Conservation (phyloP, 805 yeast species). For the Tetrapisispora pingtungensis region DNA sequence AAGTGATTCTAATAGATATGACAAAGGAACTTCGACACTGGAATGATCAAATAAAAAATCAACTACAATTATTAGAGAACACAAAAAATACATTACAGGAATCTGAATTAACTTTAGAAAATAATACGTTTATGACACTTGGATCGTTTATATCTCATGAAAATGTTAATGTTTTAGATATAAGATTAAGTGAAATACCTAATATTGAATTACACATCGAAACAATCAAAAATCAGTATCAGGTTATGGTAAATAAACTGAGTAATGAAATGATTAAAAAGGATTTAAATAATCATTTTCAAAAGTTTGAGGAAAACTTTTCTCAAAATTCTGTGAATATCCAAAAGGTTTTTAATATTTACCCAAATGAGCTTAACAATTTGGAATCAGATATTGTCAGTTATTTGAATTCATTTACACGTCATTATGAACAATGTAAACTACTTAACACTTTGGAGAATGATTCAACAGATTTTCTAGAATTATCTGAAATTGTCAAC, state of each 20-base stretch:
- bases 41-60: slow-evolving; percentile 28
- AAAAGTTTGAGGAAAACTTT: slow-evolving; percentile 16
- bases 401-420: slow-evolving; percentile 59
- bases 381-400: slow-evolving; percentile 60
- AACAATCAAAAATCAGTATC: slow-evolving; percentile 24
- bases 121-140: slow-evolving; percentile 17
- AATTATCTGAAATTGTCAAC: slow-evolving; percentile 38
- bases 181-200: slow-evolving; percentile 29
- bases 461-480: slow-evolving; percentile 26
- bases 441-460: slow-evolving; percentile 26
- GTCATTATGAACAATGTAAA: slow-evolving; percentile 73
- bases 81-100: slow-evolving; percentile 29
- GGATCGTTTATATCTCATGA: slow-evolving; percentile 42
- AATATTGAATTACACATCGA: slow-evolving; percentile 21
- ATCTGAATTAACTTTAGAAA: background rate
- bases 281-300: slow-evolving; percentile 14
- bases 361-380: slow-evolving; percentile 5
- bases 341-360: slow-evolving; percentile 18
- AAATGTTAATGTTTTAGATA: slow-evolving; percentile 20
- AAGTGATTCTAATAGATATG: slow-evolving; percentile 14
- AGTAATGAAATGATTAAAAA: slow-evolving; percentile 16
- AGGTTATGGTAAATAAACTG: slow-evolving; percentile 24
- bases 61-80: slow-evolving; percentile 28
- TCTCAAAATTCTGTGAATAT: slow-evolving; percentile 16
- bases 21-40: slow-evolving; percentile 19